Evolutionary conservation across 139 green algal species (phyloP).

Genomic region (Coelastrella sp.): DNA sequence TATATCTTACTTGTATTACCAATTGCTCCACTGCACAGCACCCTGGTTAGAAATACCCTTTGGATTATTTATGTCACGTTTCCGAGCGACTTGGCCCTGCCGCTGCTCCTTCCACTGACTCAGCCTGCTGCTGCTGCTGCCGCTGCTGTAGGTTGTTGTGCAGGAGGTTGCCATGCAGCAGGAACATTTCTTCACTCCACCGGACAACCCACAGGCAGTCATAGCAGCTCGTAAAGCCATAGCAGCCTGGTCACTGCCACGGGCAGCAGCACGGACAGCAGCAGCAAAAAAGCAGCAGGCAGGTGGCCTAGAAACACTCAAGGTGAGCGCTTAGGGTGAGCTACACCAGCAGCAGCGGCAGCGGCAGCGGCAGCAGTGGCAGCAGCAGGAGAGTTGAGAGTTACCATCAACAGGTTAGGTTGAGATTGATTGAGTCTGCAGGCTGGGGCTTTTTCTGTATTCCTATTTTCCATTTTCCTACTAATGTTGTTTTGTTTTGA

Average conservation of each 20-base stretch:
- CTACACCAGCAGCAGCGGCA: background rate
- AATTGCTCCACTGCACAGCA: no score
- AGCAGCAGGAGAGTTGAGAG: no score
- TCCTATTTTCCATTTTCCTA: no score
- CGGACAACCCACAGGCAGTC: conserved; percentile 66
- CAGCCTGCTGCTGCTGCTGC: background rate
- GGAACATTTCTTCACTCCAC: conserved; percentile 98
- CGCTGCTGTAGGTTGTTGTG: conserved; percentile 54
- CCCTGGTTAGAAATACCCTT: no score
- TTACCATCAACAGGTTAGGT: no score
- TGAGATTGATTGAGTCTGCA: no score
- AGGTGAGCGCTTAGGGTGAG: background rate
- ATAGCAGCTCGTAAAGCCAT: conserved; percentile 64
- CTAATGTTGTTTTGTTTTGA: no score
- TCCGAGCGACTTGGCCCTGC: background rate
- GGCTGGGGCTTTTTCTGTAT: no score
- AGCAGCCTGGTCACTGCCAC: conserved; percentile 82
- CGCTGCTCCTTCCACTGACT: background rate
- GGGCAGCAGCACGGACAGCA: conserved; percentile 67
- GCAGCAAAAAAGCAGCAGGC: background rate
- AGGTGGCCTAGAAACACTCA: background rate
- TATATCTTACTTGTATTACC: background rate
- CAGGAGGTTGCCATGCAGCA: conserved; percentile 65
- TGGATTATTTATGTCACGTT: no score
- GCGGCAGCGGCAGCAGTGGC: background rate